These are phyloP conservation scores for Citrullus colocynthis DNA, from an alignment of 306 rosid genomes.

Conservation along the genomic window DNA sequence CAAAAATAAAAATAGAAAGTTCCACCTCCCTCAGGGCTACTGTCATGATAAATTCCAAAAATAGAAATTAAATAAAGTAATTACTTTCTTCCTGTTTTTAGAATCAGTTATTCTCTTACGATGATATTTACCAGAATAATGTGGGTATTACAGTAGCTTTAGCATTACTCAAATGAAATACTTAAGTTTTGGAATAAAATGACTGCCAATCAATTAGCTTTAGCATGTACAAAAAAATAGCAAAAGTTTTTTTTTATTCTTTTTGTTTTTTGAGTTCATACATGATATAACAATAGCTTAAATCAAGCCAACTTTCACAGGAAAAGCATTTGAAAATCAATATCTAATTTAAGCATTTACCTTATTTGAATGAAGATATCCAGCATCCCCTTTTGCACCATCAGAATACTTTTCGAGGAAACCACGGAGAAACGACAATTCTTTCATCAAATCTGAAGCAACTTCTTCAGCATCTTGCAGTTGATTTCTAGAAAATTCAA, in stretches of 20 bases:
- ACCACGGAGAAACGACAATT: slow-evolving; percentile 38
- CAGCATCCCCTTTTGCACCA: slow-evolving; percentile 13
- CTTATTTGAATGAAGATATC: slow-evolving; percentile 18
- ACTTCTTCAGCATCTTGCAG: slow-evolving; percentile 64
- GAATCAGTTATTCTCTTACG: neutral
- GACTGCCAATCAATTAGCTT: neutral
- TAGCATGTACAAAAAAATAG: neutral
- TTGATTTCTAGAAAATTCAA: slow-evolving; percentile 78
- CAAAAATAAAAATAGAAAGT: neutral
- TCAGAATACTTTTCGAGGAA: slow-evolving; percentile 29
- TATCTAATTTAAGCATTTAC: slow-evolving; percentile 20
- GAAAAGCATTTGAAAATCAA: neutral
- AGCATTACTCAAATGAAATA: neutral
- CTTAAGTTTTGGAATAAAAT: neutral
- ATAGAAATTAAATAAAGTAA: neutral
- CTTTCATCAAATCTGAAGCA: slow-evolving; percentile 52
- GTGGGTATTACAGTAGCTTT: neutral
- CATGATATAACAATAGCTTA: neutral
- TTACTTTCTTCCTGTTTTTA: neutral
- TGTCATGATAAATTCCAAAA: neutral
- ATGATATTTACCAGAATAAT: neutral
- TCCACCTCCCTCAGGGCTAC: neutral
- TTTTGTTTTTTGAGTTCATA: neutral
- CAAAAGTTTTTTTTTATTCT: neutral
- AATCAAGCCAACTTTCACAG: neutral